Evolutionary conservation across 1,284 basidiomycete species (phyloP).

Genomic region (Sphagnurus paluster): DNA sequence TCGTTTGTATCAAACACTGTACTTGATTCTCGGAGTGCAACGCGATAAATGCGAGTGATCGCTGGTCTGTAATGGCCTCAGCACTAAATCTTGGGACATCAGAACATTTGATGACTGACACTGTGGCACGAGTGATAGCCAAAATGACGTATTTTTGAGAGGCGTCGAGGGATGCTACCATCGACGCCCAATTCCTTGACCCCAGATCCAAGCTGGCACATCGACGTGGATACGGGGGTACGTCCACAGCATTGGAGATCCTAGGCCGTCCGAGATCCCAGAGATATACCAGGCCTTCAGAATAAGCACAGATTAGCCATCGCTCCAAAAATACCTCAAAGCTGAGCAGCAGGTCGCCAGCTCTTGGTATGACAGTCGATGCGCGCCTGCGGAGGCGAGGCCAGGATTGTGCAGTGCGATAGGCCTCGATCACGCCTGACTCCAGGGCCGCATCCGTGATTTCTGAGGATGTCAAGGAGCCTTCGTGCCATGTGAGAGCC

Average conservation of each 20-base stretch:
- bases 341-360: constrained; percentile 26
- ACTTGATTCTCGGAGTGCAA: constrained; percentile 12
- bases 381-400: constrained; percentile 4
- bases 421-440: constrained; percentile 6
- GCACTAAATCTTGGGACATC: neutral
- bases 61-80: constrained; percentile 18
- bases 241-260: neutral
- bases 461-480: neutral
- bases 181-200: constrained; percentile 27
- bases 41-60: constrained; percentile 21
- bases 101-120: constrained; percentile 16
- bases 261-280: constrained; percentile 29
- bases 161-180: constrained; percentile 27
- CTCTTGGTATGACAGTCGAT: constrained; percentile 15
- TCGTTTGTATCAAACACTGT: neutral
- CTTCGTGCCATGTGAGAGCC: constrained; percentile 1
- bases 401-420: constrained; percentile 14
- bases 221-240: neutral
- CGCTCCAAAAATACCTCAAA: constrained; percentile 38
- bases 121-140: constrained; percentile 21
- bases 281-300: constrained; percentile 35
- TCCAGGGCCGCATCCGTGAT: neutral
- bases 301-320: constrained; percentile 41
- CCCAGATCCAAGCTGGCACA: constrained; percentile 18
- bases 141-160: constrained; percentile 20